Percentiles rank a stretch among this genome's conserved stretches.
phyloP scores from a whole-genome alignment of 1,139 yeast species.

The Pichia sp. region DNA sequence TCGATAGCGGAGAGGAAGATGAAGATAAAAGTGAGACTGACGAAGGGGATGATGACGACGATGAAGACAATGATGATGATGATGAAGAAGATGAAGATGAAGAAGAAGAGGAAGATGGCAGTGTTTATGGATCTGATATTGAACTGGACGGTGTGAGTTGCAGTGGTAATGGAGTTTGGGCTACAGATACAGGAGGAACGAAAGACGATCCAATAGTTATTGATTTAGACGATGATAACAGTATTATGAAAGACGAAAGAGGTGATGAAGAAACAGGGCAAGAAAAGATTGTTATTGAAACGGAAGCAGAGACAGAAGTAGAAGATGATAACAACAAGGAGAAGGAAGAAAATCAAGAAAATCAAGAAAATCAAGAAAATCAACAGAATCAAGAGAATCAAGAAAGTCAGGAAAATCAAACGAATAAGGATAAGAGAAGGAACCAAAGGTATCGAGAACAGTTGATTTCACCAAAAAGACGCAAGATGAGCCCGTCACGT shows the following conservation, averaged over 20 bases:
- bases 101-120: background rate
- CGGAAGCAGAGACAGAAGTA: constrained; percentile 1
- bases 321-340: background rate
- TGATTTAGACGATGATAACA: constrained; percentile 7
- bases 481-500: background rate
- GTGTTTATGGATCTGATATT: background rate
- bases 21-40: constrained; percentile 1
- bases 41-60: background rate
- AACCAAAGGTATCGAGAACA: background rate
- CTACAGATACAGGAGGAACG: constrained; percentile 15
- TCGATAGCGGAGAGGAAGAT: background rate
- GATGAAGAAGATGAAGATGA: background rate
- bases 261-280: background rate
- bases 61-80: background rate
- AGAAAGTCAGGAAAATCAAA: too few relatives aligned
- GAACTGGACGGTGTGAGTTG: background rate
- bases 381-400: too few relatives aligned
- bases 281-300: constrained; percentile 2
- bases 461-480: constrained; percentile 1
- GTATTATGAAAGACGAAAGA: background rate
- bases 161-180: too few relatives aligned
- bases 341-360: too few relatives aligned
- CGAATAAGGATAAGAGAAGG: background rate
- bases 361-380: too few relatives aligned
- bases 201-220: constrained; percentile 25